These are phyloP conservation scores for Centella asiatica DNA, from an alignment of 129 eudicot species.

Conservation along the genomic window DNA sequence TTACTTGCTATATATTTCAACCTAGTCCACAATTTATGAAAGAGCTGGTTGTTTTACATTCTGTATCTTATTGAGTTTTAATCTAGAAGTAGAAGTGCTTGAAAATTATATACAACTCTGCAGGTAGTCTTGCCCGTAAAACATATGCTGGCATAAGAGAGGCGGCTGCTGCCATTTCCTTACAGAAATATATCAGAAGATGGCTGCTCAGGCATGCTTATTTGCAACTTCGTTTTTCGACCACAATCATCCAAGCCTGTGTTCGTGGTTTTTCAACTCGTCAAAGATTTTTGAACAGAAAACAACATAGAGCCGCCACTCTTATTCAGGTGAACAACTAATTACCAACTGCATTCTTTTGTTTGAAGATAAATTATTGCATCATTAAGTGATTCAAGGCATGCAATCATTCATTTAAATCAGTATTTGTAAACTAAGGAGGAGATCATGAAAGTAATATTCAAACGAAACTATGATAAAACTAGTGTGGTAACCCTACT, in stretches of 20 bases:
- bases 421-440: too few relatives aligned
- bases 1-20: background rate
- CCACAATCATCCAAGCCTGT: conserved; percentile 54
- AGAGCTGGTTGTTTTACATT: background rate
- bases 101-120: conserved; percentile 9
- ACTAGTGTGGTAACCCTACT: too few relatives aligned
- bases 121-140: conserved; percentile 70
- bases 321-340: conserved; percentile 58
- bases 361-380: background rate
- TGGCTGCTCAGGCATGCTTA: conserved; percentile 59
- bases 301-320: conserved; percentile 70
- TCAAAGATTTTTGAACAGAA: conserved; percentile 45
- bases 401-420: too few relatives aligned
- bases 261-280: conserved; percentile 72
- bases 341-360: background rate
- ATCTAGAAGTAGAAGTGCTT: background rate
- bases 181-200: conserved; percentile 66
- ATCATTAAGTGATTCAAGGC: background rate
- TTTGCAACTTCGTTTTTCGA: conserved; percentile 27
- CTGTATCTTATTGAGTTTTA: background rate
- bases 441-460: too few relatives aligned
- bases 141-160: conserved; percentile 50
- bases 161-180: conserved; percentile 48
- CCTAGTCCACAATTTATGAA: too few relatives aligned
- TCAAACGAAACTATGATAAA: too few relatives aligned